phyloP scores from a whole-genome alignment of 163 green algal genomes.

The Chlorella variabilis region DNA sequence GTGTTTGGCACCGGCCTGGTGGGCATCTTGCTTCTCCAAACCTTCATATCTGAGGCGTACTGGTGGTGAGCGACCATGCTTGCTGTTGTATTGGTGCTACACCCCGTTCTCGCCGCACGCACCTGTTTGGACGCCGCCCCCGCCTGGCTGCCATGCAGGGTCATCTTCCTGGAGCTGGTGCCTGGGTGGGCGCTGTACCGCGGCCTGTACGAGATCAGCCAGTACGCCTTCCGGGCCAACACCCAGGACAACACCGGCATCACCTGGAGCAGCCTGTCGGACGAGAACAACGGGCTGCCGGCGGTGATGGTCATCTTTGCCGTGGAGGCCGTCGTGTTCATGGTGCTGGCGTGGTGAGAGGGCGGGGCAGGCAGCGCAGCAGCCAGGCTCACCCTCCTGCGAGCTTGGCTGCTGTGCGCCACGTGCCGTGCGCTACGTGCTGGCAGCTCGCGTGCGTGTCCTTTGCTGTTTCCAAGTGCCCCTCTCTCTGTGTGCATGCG shows the following conservation, averaged over 20 bases:
- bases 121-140: not conserved
- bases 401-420: too few species aligned
- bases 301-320: conserved; percentile 79
- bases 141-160: conserved; percentile 8
- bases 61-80: conserved; percentile 46
- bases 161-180: conserved; percentile 75
- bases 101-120: too few species aligned
- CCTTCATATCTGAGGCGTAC: conserved; percentile 53
- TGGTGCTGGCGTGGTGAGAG: conserved; percentile 70
- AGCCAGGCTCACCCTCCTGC: too few species aligned
- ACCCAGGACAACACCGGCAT: conserved; percentile 63
- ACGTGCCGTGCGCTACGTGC: too few species aligned
- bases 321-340: conserved; percentile 84
- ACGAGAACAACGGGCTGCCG: conserved; percentile 73
- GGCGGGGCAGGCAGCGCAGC: too few species aligned
- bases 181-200: conserved; percentile 84
- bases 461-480: too few species aligned
- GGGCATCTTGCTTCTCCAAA: conserved; percentile 61
- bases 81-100: not conserved
- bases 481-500: too few species aligned
- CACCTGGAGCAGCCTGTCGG: conserved; percentile 60
- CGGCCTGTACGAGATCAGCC: conserved; percentile 54
- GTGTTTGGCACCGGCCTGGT: conserved; percentile 77
- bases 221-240: conserved; percentile 84
- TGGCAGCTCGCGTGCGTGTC: too few species aligned